Base-by-base conservation (phyloP, 2,329 filamentous ascomycete species). In the Chaetomiaceae sp. region DNA sequence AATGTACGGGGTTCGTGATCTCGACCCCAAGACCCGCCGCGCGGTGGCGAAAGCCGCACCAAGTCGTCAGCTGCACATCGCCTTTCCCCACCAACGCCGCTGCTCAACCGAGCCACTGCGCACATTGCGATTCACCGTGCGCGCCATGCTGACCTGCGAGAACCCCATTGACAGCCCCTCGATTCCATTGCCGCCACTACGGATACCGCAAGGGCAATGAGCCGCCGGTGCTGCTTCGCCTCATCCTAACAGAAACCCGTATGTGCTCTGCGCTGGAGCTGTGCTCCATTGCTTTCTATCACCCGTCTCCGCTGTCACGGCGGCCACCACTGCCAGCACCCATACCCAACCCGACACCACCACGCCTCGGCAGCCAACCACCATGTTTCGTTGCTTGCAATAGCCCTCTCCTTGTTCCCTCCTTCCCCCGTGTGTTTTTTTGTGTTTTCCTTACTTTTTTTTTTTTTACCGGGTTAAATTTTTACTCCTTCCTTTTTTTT, bases 161-260 rank as follows among this genome's bases (percentile, higher is more conserved):
- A 32, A 38, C 26, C 36, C 33, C 43, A 39, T 52, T 37, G 34
- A 39, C 50, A 55, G 47, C 42, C 47, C 51, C 45, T 52, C 44
- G 27, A 38, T 51, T 56, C n/a, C n/a, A n/a, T n/a, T 55, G 55
- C 56, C 55, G 53, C 52, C 52, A 53, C 56, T 48, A 49, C n/a
- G n/a, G n/a, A n/a, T n/a, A n/a, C 45, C 49, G 20, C 35, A 43
- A 47, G 46, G 54, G 56, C 51, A 49, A 57, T 58, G 56, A 57
- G 41, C 52, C 36, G 47, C 38, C 50, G 51, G 49, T 43, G 38
- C 42, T 53, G 55, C 48, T 37, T 51, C 51, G 44, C 38, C 51
- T 47, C 45, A 38, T 43, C 35, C 26, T 53, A 39, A 44, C 29
- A 48, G 34, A 43, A 47, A 36, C 47, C 41, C 47, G 54, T 55